phyloP scores from a whole-genome alignment of 164 flowering plant species.

The Dillenia suffruticosa region DNA sequence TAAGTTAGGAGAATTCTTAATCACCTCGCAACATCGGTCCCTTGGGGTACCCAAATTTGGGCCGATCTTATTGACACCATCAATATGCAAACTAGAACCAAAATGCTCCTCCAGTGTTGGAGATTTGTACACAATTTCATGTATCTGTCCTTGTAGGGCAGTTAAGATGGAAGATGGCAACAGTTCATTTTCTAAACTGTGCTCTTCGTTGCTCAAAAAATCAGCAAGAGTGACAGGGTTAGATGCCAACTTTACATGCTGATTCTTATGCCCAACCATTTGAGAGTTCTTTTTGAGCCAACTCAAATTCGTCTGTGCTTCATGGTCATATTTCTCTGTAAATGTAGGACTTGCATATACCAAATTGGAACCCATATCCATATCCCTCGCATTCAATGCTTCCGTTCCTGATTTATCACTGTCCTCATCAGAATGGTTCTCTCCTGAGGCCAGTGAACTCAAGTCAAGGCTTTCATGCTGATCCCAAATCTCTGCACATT shows the following conservation, averaged over 20 bases:
- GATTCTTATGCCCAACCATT: conserved; percentile 27
- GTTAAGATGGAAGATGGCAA: background rate
- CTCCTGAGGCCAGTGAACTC: conserved; percentile 42
- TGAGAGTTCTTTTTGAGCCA: conserved; percentile 39
- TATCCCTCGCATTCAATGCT: conserved; percentile 7
- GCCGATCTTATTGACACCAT: conserved; percentile 18
- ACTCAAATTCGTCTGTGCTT: conserved; percentile 29
- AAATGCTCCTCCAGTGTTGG: background rate
- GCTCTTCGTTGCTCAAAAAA: conserved; percentile 1
- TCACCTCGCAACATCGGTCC: conserved; percentile 19
- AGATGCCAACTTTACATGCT: conserved; percentile 17
- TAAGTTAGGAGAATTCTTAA: background rate
- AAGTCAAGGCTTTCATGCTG: conserved; percentile 40
- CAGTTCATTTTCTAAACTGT: background rate
- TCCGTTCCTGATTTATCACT: conserved; percentile 12
- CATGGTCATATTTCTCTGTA: conserved; percentile 19
- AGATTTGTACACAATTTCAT: conserved; percentile 5
- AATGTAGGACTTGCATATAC: conserved; percentile 4
- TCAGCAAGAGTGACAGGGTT: conserved; percentile 7
- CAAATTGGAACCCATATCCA: conserved; percentile 14
- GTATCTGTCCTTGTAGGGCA: conserved; percentile 4
- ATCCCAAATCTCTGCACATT: conserved; percentile 36
- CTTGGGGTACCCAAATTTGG: conserved; percentile 17
- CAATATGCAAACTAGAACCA: background rate
- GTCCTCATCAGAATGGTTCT: conserved; percentile 37